Percentiles rank a stretch among this genome's conserved stretches.
Conservation (phyloP, 768 basidiomycete species). For the Dentipellis fragilis region DNA sequence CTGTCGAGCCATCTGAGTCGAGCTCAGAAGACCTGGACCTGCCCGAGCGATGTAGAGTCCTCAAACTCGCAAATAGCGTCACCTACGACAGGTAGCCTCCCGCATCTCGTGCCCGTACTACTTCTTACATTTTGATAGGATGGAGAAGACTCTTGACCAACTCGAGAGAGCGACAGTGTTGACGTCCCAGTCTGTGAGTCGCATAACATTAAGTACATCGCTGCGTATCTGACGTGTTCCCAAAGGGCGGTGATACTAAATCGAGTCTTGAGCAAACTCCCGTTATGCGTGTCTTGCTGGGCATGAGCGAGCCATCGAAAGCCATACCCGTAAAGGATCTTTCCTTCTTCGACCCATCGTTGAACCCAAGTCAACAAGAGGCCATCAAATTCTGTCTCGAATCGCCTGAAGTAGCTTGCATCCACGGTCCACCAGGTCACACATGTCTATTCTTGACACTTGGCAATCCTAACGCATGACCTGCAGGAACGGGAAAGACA, state of each 20-base stretch:
- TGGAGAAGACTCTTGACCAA: slow-evolving; percentile 74
- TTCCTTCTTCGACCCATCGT: slow-evolving; percentile 58
- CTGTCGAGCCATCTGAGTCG: slow-evolving; percentile 56
- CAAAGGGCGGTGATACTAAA: neutral
- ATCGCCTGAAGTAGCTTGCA: slow-evolving; percentile 76
- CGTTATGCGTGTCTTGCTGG: slow-evolving; percentile 64
- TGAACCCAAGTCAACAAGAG: slow-evolving; percentile 79
- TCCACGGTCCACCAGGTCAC: slow-evolving; percentile 93
- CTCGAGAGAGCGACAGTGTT: slow-evolving; percentile 38
- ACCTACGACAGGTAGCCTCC: slow-evolving; percentile 70
- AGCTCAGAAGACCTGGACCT: slow-evolving; percentile 61
- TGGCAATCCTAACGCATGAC: neutral
- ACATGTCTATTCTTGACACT: neutral
- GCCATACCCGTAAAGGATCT: slow-evolving; percentile 29
- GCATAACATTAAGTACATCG: slow-evolving; percentile 1
- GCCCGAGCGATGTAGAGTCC: slow-evolving; percentile 73
- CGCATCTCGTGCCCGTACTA: neutral
- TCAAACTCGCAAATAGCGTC: slow-evolving; percentile 88
- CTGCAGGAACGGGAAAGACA: slow-evolving; percentile 83
- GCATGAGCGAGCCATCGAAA: slow-evolving; percentile 41
- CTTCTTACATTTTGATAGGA: slow-evolving; percentile 33
- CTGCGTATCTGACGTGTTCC: neutral
- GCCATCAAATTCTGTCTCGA: slow-evolving; percentile 80
- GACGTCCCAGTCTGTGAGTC: slow-evolving; percentile 4
- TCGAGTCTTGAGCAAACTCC: slow-evolving; percentile 30